These are phyloP conservation scores for Neurospora tetraspora DNA, from an alignment of 495 filamentous ascomycete species.

Conservation along the genomic window DNA sequence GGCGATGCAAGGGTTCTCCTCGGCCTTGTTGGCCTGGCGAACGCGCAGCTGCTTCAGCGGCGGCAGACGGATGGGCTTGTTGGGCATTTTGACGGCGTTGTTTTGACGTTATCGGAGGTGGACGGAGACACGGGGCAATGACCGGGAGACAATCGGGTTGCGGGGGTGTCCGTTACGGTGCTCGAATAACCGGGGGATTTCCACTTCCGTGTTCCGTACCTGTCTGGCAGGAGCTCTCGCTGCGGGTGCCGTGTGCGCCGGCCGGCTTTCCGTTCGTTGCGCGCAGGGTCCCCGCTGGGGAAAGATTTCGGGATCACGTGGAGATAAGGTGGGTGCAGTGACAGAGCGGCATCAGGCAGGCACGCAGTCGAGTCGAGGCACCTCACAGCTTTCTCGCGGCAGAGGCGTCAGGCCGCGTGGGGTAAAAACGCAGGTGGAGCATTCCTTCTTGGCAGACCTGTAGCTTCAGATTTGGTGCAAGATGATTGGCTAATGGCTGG, in stretches of 20 bases:
- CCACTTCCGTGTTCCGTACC: neutral
- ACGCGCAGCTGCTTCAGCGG: conserved; percentile 79
- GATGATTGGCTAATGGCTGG: neutral
- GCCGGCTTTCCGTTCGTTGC: neutral
- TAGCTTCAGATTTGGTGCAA: neutral
- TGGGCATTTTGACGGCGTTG: conserved; percentile 7
- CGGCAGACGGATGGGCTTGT: conserved; percentile 65
- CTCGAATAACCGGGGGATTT: neutral
- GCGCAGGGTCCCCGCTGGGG: neutral
- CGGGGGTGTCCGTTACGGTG: neutral
- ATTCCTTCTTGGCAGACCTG: neutral
- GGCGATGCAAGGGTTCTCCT: conserved; percentile 67
- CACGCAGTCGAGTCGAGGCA: neutral
- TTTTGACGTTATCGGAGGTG: neutral
- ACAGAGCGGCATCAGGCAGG: neutral
- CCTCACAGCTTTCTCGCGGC: neutral
- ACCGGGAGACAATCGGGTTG: conserved; percentile 11
- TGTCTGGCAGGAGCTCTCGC: neutral
- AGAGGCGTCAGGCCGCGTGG: neutral
- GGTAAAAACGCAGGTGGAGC: neutral
- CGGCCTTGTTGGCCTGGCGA: conserved; percentile 64
- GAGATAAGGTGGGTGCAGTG: conserved; percentile 8
- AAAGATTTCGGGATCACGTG: conserved; percentile 21
- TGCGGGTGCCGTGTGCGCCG: neutral
- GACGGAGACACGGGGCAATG: neutral